Conservation (phyloP, 192 early-diverging fungal species). For the Chytriomyces sp. region DNA sequence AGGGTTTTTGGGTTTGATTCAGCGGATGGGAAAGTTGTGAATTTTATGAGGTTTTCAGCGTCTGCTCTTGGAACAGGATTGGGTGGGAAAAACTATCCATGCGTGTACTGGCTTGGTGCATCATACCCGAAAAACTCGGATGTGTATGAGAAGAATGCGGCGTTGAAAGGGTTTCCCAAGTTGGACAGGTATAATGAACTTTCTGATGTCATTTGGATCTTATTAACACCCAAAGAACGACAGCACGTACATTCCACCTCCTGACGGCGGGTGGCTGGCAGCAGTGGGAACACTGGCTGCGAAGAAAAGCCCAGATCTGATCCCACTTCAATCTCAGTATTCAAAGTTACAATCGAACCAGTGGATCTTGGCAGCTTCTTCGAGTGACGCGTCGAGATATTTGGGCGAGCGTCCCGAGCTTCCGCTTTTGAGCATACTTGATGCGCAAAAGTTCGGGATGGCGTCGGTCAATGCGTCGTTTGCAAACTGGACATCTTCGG, state of each 20-base stretch:
- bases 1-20: constrained; percentile 16
- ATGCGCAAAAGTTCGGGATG: neutral
- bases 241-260: constrained; percentile 35
- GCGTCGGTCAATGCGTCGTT: neutral
- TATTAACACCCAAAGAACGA: neutral
- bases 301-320: neutral
- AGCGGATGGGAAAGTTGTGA: constrained; percentile 10
- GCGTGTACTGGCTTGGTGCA: constrained; percentile 54
- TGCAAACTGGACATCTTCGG: neutral
- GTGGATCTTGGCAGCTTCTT: constrained; percentile 7
- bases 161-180: constrained; percentile 14
- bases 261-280: constrained; percentile 29
- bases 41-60: neutral
- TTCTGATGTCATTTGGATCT: neutral
- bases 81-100: constrained; percentile 18
- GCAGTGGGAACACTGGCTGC: neutral
- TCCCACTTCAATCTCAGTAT: neutral
- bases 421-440: neutral
- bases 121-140: constrained; percentile 35
- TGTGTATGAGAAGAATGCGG: constrained; percentile 27
- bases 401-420: constrained; percentile 14
- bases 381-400: neutral
- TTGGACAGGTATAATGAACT: constrained; percentile 16
- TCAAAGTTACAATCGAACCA: constrained; percentile 1
- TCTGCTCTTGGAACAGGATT: neutral